These are phyloP conservation scores for Pythium biforme DNA, from an alignment of 352 stramenopile species.

Conservation along the genomic window DNA sequence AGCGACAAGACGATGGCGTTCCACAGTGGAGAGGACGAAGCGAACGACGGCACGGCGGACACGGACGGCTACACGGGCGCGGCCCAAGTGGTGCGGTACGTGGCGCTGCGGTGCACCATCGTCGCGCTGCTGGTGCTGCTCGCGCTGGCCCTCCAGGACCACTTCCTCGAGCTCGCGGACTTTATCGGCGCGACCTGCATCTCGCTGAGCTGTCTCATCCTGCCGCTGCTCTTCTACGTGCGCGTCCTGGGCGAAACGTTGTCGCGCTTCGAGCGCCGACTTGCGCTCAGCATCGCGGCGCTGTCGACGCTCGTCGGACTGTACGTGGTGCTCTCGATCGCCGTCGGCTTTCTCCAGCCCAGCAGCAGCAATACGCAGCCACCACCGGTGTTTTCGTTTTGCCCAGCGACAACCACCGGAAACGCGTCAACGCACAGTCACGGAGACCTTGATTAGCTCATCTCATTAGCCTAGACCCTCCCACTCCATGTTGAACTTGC, in stretches of 20 bases:
- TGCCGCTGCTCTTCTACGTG: conserved; percentile 37
- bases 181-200: conserved; percentile 61
- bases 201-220: conserved; percentile 49
- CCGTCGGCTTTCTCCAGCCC: not conserved
- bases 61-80: conserved; percentile 3
- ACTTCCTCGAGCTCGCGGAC: conserved; percentile 64
- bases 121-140: conserved; percentile 45
- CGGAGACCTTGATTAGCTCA: not conserved
- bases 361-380: not conserved
- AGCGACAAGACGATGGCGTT: not conserved
- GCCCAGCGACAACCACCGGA: not conserved
- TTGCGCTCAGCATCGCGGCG: conserved; percentile 14
- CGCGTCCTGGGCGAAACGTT: conserved; percentile 20
- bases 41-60: conserved; percentile 23
- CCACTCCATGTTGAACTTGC: too few species aligned
- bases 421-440: not conserved
- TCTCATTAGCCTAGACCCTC: not conserved
- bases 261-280: conserved; percentile 14
- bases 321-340: conserved; percentile 26
- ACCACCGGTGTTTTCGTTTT: conserved; percentile 11
- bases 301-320: conserved; percentile 10
- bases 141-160: conserved; percentile 34
- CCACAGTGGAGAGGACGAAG: conserved; percentile 40
- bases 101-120: conserved; percentile 50
- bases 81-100: conserved; percentile 26